Percentiles rank a stretch among this genome's conserved stretches.
These are phyloP conservation scores for Opeltia flavorubescens DNA, from an alignment of 495 filamentous ascomycete species.

Conservation along the genomic window DNA sequence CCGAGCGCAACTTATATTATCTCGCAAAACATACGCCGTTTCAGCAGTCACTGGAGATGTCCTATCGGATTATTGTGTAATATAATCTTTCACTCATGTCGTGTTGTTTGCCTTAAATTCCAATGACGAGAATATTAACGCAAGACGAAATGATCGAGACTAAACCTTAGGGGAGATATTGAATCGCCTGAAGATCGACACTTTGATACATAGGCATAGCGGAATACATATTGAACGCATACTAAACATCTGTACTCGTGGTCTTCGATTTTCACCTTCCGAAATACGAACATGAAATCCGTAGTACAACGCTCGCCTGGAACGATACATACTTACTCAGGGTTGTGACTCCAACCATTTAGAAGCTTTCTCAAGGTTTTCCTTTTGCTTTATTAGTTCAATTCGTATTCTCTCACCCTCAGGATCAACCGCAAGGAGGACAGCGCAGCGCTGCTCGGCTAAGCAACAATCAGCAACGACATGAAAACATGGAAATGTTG, in stretches of 20 bases:
- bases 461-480: background rate
- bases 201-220: background rate
- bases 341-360: conserved; percentile 19
- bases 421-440: conserved; percentile 37
- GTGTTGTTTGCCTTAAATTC: too few species aligned
- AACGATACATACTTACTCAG: background rate
- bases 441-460: conserved; percentile 25
- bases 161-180: too few species aligned
- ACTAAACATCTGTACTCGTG: background rate
- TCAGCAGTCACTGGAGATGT: too few species aligned
- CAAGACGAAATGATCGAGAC: too few species aligned
- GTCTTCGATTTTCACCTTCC: background rate
- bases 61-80: too few species aligned
- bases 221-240: background rate
- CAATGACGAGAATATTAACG: too few species aligned
- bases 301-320: background rate
- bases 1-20: too few species aligned
- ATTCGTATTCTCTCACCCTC: conserved; percentile 26
- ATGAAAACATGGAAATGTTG: background rate
- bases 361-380: conserved; percentile 31
- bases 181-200: background rate
- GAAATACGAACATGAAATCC: background rate
- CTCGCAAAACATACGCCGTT: too few species aligned
- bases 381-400: conserved; percentile 26
- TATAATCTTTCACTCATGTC: too few species aligned